Conservation (phyloP, 192 early-diverging fungal genomes). For the Backusella morwellensis region DNA sequence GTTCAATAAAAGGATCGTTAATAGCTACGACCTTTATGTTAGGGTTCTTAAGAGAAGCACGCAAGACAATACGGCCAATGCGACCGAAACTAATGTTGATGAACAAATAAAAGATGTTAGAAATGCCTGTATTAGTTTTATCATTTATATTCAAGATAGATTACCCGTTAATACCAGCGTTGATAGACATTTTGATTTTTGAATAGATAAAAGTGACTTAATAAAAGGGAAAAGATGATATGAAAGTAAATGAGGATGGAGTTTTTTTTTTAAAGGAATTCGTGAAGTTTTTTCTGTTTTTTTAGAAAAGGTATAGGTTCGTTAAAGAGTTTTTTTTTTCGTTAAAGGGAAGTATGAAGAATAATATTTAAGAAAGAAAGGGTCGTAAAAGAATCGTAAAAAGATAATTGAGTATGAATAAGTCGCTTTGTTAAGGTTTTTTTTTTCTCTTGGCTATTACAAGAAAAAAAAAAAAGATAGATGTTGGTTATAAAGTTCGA, state of each 20-base stretch:
- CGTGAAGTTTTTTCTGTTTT: neutral
- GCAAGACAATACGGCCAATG: slow-evolving; percentile 96
- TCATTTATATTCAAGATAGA: neutral
- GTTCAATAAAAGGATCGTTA: slow-evolving; percentile 98
- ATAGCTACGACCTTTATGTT: slow-evolving; percentile 82
- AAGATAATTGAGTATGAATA: neutral
- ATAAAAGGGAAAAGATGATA: neutral
- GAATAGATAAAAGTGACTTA: neutral
- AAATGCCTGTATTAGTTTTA: neutral
- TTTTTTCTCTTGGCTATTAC: slow-evolving; percentile 12
- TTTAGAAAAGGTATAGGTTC: neutral
- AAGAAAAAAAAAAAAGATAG: slow-evolving; percentile 14
- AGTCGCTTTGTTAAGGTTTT: neutral
- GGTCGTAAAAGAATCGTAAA: slow-evolving; percentile 7
- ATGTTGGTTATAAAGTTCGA: slow-evolving; percentile 9
- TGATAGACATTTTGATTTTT: slow-evolving; percentile 19
- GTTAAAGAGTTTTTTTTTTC: slow-evolving; percentile 7
- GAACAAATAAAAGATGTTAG: neutral
- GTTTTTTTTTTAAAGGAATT: neutral
- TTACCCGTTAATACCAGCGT: slow-evolving; percentile 25
- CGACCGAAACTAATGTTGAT: slow-evolving; percentile 80
- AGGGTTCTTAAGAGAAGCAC: slow-evolving; percentile 77
- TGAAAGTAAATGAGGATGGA: neutral
- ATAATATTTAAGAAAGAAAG: slow-evolving; percentile 4
- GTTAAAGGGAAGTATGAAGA: neutral